A percentile compares a stretch with the other conserved stretches of the same genome.
Evolutionary conservation across 192 early-diverging fungal species (phyloP).

Genomic region (Phycomyces nitens): DNA sequence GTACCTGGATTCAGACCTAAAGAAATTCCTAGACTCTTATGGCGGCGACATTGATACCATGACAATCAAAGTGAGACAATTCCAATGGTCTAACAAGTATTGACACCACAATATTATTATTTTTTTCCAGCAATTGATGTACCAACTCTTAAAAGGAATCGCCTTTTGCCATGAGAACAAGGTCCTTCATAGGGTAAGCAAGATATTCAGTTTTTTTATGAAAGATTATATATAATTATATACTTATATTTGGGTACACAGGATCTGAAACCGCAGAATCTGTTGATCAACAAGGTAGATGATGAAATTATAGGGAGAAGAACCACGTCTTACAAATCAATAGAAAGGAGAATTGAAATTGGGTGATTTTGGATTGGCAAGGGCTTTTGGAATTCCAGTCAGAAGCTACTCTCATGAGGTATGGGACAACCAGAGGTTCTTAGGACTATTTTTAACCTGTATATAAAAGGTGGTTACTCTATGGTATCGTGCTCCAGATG

Average conservation of each 20-base stretch:
- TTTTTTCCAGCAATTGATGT: slow-evolving; percentile 80
- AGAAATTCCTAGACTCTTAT: slow-evolving; percentile 94
- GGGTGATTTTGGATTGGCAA: slow-evolving; percentile 93
- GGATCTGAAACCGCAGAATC: slow-evolving; percentile 86
- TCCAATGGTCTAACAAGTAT: background rate
- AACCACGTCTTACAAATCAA: background rate
- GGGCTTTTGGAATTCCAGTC: slow-evolving; percentile 95
- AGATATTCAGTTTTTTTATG: background rate
- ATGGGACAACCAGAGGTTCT: slow-evolving; percentile 3
- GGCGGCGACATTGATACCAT: slow-evolving; percentile 73
- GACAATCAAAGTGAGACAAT: slow-evolving; percentile 74
- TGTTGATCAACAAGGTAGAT: slow-evolving; percentile 87
- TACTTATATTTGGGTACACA: slow-evolving; percentile 17
- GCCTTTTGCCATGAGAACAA: slow-evolving; percentile 97
- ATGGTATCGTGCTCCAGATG: slow-evolving; percentile 88
- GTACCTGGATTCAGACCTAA: slow-evolving; percentile 97
- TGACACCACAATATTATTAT: background rate
- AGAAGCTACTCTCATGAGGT: slow-evolving; percentile 82
- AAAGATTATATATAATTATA: no score
- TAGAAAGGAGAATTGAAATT: slow-evolving; percentile 75
- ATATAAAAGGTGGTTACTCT: slow-evolving; percentile 66
- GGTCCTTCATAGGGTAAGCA: slow-evolving; percentile 83
- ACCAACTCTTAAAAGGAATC: slow-evolving; percentile 93
- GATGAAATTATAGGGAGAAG: background rate
- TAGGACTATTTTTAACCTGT: background rate